These are phyloP conservation scores for Diaporthe sp. DNA, from an alignment of 2,329 filamentous ascomycete genomes.

Conservation along the genomic window DNA sequence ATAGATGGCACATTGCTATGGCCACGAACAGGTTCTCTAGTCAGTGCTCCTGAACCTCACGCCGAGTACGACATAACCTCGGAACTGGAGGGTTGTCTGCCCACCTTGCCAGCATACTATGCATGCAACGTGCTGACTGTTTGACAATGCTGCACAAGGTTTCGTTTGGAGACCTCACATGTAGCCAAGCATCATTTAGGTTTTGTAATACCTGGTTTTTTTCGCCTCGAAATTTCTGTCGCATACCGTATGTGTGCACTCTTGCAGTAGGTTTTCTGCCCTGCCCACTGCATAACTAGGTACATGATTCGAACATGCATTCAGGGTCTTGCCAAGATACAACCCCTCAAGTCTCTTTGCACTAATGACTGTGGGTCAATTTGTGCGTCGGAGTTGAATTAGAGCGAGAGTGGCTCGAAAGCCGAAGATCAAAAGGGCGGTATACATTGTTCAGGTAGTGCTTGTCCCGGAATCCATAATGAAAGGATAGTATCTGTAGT, in stretches of 20 bases:
- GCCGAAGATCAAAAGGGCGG: background rate
- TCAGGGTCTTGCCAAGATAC: background rate
- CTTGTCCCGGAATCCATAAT: background rate
- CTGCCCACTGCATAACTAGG: background rate
- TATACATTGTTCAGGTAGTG: background rate
- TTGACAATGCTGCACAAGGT: too few species aligned
- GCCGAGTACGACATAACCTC: background rate
- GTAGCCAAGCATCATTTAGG: constrained; percentile 6
- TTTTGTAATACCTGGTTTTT: background rate
- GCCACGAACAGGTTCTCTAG: background rate
- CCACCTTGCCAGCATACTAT: background rate
- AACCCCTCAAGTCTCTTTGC: background rate
- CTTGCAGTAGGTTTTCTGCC: background rate
- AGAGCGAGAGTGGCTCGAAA: background rate
- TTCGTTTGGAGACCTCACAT: background rate
- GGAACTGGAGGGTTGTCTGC: background rate
- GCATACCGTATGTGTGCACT: background rate
- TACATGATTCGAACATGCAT: constrained; percentile 1
- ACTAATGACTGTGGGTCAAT: background rate
- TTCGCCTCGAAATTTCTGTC: background rate
- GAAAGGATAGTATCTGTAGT: background rate
- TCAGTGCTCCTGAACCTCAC: background rate
- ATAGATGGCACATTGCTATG: too few species aligned
- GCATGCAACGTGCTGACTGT: background rate
- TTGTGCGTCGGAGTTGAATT: background rate